A percentile compares a stretch with the other conserved stretches of the same genome.
Conservation (phyloP, 352 stramenopile species). For the Albugo candida region DNA sequence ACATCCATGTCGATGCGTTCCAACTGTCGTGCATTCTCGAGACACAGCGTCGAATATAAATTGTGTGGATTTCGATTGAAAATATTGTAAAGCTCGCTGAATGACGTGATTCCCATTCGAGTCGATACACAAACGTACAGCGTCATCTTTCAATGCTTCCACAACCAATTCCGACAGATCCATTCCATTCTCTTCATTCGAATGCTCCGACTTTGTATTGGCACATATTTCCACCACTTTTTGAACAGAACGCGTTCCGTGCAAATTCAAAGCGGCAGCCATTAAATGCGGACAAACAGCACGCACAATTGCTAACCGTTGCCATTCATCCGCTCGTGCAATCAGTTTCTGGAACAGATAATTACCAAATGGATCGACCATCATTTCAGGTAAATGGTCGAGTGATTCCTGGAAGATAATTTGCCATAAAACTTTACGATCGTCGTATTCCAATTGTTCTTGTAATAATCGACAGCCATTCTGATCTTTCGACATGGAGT, state of each 20-base stretch:
- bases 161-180: slow-evolving; percentile 84
- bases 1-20: slow-evolving; percentile 92
- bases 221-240: slow-evolving; percentile 95
- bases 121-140: slow-evolving; percentile 91
- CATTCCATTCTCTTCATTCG: slow-evolving; percentile 3
- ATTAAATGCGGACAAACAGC: slow-evolving; percentile 88
- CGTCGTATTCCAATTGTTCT: slow-evolving; percentile 89
- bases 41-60: slow-evolving; percentile 96
- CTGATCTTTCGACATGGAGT: slow-evolving; percentile 89
- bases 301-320: slow-evolving; percentile 85
- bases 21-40: slow-evolving; percentile 88
- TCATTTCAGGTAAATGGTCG: slow-evolving; percentile 90
- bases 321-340: slow-evolving; percentile 81
- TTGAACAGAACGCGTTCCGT: slow-evolving; percentile 95
- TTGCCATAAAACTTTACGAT: slow-evolving; percentile 78
- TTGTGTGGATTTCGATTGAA: slow-evolving; percentile 86
- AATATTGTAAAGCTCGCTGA: slow-evolving; percentile 88
- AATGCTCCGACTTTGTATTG: slow-evolving; percentile 27
- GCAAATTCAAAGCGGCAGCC: slow-evolving; percentile 91
- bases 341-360: slow-evolving; percentile 99
- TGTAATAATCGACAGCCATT: slow-evolving; percentile 94
- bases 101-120: slow-evolving; percentile 98
- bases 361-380: slow-evolving; percentile 99
- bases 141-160: slow-evolving; percentile 82
- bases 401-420: slow-evolving; percentile 95